phyloP scores from a whole-genome alignment of 345 rosid species.

The Adansonia digitata region DNA sequence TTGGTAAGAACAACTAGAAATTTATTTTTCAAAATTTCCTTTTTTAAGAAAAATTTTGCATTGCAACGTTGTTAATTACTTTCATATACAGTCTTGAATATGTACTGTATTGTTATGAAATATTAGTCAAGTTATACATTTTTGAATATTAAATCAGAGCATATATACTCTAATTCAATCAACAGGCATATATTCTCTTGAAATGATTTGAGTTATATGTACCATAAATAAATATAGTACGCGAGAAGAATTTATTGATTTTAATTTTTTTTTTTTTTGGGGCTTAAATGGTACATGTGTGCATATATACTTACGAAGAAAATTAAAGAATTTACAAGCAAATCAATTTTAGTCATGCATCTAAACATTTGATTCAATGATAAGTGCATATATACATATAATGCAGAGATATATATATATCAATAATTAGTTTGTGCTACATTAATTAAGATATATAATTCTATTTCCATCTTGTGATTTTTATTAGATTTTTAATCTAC shows the following conservation, averaged over 20 bases:
- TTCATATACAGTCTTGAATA: neutral
- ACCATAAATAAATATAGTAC: neutral
- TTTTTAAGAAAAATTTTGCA: neutral
- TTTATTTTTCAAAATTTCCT: neutral
- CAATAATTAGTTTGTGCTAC: too few relatives aligned
- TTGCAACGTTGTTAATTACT: neutral
- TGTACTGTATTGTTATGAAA: constrained; percentile 8
- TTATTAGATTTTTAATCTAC: too few relatives aligned
- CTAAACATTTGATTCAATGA: too few relatives aligned
- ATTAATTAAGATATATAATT: too few relatives aligned
- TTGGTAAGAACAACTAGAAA: constrained; percentile 25
- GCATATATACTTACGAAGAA: too few relatives aligned
- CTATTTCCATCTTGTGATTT: too few relatives aligned
- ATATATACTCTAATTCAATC: neutral
- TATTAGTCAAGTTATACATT: neutral
- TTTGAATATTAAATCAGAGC: neutral
- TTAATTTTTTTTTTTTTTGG: too few relatives aligned
- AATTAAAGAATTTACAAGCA: too few relatives aligned
- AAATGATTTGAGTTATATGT: neutral
- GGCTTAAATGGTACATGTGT: too few relatives aligned
- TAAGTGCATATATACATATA: too few relatives aligned
- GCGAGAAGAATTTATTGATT: neutral
- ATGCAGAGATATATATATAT: too few relatives aligned
- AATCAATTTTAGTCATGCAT: too few relatives aligned
- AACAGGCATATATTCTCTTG: neutral